phyloP scores from a whole-genome alignment of 1,139 yeast genomes.

The Schizosaccharomyces versatilis region DNA sequence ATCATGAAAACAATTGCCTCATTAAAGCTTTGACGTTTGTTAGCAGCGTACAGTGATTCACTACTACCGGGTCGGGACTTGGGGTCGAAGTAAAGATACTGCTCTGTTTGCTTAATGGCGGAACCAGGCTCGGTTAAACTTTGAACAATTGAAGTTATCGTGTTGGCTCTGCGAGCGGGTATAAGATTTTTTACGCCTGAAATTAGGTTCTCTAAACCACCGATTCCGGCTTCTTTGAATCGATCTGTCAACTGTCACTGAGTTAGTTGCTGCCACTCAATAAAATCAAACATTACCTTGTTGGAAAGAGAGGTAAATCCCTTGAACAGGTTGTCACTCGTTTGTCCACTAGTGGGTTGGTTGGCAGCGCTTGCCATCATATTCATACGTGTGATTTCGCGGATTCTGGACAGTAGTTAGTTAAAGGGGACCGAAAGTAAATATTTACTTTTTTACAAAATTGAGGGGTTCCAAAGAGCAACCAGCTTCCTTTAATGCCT shows the following conservation, averaged over 20 bases:
- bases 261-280: not conserved
- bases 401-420: constrained; percentile 28
- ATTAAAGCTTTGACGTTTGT: constrained; percentile 41
- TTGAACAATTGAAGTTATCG: constrained; percentile 75
- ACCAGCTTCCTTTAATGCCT: constrained; percentile 36
- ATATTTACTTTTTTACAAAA: constrained; percentile 31
- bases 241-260: constrained; percentile 26
- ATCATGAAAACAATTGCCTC: constrained; percentile 77
- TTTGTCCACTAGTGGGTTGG: constrained; percentile 11
- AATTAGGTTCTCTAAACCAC: constrained; percentile 74
- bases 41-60: constrained; percentile 23
- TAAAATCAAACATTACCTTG: constrained; percentile 1
- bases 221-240: constrained; percentile 28
- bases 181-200: constrained; percentile 69
- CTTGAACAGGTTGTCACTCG: constrained; percentile 30
- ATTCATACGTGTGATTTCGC: constrained; percentile 53
- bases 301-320: constrained; percentile 36
- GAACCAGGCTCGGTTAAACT: constrained; percentile 71
- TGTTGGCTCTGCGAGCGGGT: constrained; percentile 72
- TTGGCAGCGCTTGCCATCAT: constrained; percentile 22
- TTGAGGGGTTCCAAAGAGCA: constrained; percentile 43
- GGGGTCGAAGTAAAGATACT: constrained; percentile 78
- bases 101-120: constrained; percentile 43
- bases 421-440: not conserved
- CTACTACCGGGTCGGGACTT: constrained; percentile 17